Conservation (phyloP, 139 green algal species). For the Chlamydomonas asymmetrica region DNA sequence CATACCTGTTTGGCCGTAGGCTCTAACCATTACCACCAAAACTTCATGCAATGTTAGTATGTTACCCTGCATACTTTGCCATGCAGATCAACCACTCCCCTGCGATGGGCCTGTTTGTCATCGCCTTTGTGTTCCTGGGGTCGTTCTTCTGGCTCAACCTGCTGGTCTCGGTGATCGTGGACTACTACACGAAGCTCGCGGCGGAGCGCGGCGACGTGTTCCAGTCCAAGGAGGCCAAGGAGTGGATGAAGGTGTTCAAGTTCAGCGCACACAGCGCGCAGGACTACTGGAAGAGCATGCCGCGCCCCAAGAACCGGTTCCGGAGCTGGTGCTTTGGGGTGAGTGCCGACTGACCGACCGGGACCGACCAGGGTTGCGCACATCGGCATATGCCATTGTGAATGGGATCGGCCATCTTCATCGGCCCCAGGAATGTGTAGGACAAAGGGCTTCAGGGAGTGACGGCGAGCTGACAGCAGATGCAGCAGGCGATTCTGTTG, state of each 20-base stretch:
- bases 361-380: too few relatives aligned
- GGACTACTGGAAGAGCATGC: conserved; percentile 24
- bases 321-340: background rate
- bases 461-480: too few relatives aligned
- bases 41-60: too few relatives aligned
- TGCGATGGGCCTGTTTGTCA: conserved; percentile 29
- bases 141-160: conserved; percentile 60
- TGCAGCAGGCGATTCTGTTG: too few relatives aligned
- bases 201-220: conserved; percentile 10
- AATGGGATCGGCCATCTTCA: too few relatives aligned
- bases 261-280: conserved; percentile 5
- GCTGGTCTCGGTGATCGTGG: conserved; percentile 53
- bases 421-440: too few relatives aligned
- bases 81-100: conserved; percentile 15
- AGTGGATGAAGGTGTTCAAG: conserved; percentile 37
- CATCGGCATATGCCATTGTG: too few relatives aligned
- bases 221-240: background rate
- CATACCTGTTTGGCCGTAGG: too few relatives aligned
- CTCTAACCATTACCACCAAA: too few relatives aligned
- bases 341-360: too few relatives aligned
- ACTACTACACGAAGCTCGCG: conserved; percentile 49
- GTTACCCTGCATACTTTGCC: too few relatives aligned
- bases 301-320: background rate
- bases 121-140: conserved; percentile 47
- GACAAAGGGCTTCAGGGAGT: too few relatives aligned